A percentile compares a stretch with the other conserved stretches of the same genome.
phyloP scores from a whole-genome alignment of 768 basidiomycete genomes.

The Kwoniella sp. region DNA sequence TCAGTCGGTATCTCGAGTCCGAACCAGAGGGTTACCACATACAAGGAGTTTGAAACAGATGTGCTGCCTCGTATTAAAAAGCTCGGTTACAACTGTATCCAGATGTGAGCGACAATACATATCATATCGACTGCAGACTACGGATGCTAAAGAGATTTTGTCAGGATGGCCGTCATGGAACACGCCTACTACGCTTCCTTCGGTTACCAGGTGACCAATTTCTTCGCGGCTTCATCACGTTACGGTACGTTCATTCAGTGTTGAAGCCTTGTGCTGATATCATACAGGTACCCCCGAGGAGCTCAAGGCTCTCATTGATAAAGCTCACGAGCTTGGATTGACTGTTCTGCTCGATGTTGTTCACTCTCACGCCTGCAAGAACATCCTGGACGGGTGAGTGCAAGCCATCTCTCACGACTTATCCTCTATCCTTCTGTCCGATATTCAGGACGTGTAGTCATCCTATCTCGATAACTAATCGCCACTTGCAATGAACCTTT shows the following conservation, averaged over 20 bases:
- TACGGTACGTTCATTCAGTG: conserved; percentile 61
- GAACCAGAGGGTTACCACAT: conserved; percentile 85
- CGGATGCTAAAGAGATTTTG: background rate
- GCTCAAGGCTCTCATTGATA: conserved; percentile 90
- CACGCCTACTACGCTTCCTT: conserved; percentile 98
- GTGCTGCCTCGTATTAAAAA: conserved; percentile 83
- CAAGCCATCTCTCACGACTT: conserved; percentile 3
- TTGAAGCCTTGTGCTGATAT: background rate
- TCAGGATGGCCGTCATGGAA: conserved; percentile 91
- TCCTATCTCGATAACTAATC: too few relatives aligned
- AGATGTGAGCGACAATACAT: conserved; percentile 61
- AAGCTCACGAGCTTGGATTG: conserved; percentile 88
- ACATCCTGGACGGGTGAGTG: conserved; percentile 80
- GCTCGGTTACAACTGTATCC: conserved; percentile 94
- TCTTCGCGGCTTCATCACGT: conserved; percentile 96
- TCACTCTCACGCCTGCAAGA: conserved; percentile 98
- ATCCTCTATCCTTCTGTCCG: too few relatives aligned
- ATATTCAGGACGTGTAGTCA: too few relatives aligned
- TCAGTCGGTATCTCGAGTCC: conserved; percentile 88
- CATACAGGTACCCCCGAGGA: conserved; percentile 78
- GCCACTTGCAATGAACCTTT: background rate
- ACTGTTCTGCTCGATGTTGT: conserved; percentile 94
- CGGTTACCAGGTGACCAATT: conserved; percentile 96
- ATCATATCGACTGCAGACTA: background rate
- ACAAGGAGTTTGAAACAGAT: conserved; percentile 89